Percentiles rank a stretch among this genome's conserved stretches.
These are phyloP conservation scores for Mycena pura DNA, from an alignment of 768 basidiomycete genomes.

Conservation along the genomic window DNA sequence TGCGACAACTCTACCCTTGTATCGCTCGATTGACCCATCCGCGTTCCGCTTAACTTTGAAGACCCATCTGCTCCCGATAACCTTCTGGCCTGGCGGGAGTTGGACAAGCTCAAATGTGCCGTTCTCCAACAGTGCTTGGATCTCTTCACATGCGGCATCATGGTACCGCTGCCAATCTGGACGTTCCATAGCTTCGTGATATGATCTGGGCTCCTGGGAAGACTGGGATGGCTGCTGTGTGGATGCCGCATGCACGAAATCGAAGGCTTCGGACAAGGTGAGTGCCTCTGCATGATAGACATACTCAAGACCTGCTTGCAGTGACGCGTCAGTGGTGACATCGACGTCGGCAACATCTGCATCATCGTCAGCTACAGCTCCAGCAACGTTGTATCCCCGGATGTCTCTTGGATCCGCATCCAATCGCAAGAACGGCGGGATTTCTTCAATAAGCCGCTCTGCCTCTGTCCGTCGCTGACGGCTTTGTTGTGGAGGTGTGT, in stretches of 20 bases:
- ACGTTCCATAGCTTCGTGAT: constrained; percentile 26
- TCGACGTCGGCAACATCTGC: background rate
- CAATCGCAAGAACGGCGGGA: background rate
- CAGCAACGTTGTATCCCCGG: background rate
- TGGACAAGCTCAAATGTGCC: constrained; percentile 43
- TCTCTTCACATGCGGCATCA: constrained; percentile 35
- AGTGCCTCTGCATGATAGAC: background rate
- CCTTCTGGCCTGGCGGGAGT: constrained; percentile 34
- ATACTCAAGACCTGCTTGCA: background rate
- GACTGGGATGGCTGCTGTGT: constrained; percentile 6
- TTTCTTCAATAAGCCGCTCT: background rate
- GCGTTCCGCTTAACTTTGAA: constrained; percentile 39
- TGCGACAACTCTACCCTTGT: constrained; percentile 30
- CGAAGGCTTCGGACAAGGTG: constrained; percentile 1
- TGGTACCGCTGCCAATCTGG: constrained; percentile 28
- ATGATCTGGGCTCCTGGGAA: constrained; percentile 23
- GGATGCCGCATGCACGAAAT: background rate
- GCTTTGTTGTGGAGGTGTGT: background rate
- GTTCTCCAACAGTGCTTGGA: constrained; percentile 30
- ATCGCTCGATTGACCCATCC: constrained; percentile 29
- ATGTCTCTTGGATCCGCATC: background rate
- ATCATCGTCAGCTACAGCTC: background rate
- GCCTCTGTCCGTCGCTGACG: background rate
- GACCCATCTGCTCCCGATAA: constrained; percentile 33
- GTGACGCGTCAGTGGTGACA: background rate